Evolutionary conservation across 2,329 filamentous ascomycete genomes (phyloP).

Genomic region (Aspergillus ochraceoroseus): DNA sequence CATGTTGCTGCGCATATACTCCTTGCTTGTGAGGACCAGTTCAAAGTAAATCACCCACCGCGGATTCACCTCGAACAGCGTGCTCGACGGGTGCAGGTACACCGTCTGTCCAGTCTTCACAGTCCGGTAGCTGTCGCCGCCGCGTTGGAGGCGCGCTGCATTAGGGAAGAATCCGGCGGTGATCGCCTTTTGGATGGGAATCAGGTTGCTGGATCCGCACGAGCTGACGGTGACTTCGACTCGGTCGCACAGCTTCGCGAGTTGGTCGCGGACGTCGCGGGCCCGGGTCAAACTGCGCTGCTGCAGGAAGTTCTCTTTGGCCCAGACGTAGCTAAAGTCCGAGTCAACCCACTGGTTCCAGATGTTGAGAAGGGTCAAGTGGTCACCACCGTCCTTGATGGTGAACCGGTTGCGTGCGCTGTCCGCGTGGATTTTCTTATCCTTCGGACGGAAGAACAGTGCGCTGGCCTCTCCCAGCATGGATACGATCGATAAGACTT

Average conservation of each 20-base stretch:
- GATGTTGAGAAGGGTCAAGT: conserved; percentile 81
- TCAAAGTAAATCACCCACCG: conserved; percentile 85
- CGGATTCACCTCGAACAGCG: conserved; percentile 72
- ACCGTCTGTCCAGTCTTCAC: conserved; percentile 87
- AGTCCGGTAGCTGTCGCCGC: conserved; percentile 82
- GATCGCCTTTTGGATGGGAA: conserved; percentile 79
- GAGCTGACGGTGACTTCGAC: conserved; percentile 73
- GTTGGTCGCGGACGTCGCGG: conserved; percentile 85
- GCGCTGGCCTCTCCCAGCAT: conserved; percentile 87
- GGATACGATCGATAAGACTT: conserved; percentile 86
- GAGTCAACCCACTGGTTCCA: conserved; percentile 94
- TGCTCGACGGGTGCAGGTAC: conserved; percentile 83
- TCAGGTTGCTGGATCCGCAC: conserved; percentile 64
- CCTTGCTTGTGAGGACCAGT: conserved; percentile 87
- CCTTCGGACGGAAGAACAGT: conserved; percentile 90
- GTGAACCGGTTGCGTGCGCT: conserved; percentile 85
- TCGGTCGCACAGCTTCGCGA: conserved; percentile 85
- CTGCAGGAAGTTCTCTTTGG: conserved; percentile 88
- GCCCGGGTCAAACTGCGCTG: conserved; percentile 83
- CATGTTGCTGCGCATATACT: conserved; percentile 87
- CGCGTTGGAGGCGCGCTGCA: conserved; percentile 74
- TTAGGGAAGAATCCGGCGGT: conserved; percentile 94
- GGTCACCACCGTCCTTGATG: conserved; percentile 83
- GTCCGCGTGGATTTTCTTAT: conserved; percentile 95
- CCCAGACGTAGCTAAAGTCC: conserved; percentile 83